Evolutionary conservation across 2,329 filamentous ascomycete genomes (phyloP).

Genomic region (Fusarium dimerum): DNA sequence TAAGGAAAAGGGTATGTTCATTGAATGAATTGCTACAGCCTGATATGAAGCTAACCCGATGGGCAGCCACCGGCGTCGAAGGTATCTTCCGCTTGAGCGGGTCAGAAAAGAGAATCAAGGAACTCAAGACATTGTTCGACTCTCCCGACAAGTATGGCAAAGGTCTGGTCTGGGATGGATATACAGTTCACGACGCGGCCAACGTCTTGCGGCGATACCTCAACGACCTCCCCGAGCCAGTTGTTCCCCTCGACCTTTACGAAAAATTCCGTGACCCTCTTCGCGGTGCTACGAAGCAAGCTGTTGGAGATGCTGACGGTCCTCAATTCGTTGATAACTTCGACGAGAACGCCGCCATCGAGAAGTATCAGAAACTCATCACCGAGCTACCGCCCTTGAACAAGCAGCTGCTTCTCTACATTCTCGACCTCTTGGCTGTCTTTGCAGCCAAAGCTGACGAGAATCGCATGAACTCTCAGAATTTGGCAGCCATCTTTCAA

Average conservation of each 20-base stretch:
- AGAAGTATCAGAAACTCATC: slow-evolving; percentile 84
- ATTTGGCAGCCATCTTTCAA: slow-evolving; percentile 95
- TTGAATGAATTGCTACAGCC: neutral
- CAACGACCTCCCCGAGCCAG: slow-evolving; percentile 93
- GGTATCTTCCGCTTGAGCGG: slow-evolving; percentile 96
- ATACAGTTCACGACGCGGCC: slow-evolving; percentile 96
- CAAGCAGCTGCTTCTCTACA: slow-evolving; percentile 90
- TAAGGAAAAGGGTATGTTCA: slow-evolving; percentile 86
- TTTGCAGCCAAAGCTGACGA: slow-evolving; percentile 96
- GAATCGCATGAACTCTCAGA: slow-evolving; percentile 95
- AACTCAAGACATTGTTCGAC: slow-evolving; percentile 88
- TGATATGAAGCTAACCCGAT: slow-evolving; percentile 20
- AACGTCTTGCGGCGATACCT: slow-evolving; percentile 95
- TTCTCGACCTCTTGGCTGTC: slow-evolving; percentile 91
- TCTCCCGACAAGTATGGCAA: slow-evolving; percentile 96
- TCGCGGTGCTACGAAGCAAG: slow-evolving; percentile 68
- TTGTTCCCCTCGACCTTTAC: slow-evolving; percentile 92
- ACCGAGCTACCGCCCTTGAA: slow-evolving; percentile 92
- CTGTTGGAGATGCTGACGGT: slow-evolving; percentile 68
- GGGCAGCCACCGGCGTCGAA: slow-evolving; percentile 83
- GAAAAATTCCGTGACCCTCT: slow-evolving; percentile 87
- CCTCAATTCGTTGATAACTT: slow-evolving; percentile 68
- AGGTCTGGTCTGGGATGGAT: slow-evolving; percentile 94
- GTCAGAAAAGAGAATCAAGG: slow-evolving; percentile 97
- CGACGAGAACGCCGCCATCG: slow-evolving; percentile 70